Percentiles rank a stretch among this genome's conserved stretches.
Evolutionary conservation across 2,329 filamentous ascomycete species (phyloP).

Genomic region (Microdochium nivale): DNA sequence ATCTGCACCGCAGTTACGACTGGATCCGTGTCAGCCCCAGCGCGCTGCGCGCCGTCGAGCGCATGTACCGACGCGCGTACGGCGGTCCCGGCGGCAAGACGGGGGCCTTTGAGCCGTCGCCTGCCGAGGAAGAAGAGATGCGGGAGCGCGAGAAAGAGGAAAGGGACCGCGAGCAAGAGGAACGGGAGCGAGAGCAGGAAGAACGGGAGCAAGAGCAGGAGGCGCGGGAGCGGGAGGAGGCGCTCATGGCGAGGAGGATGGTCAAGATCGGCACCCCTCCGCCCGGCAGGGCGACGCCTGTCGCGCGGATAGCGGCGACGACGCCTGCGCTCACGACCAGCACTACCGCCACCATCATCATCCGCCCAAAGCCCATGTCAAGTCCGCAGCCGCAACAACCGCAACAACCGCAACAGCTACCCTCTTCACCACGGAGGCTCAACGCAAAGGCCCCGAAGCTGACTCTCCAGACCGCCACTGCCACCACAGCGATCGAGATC

Average conservation of each 20-base stretch:
- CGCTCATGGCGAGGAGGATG: conserved; percentile 1
- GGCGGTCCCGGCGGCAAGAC: conserved; percentile 36
- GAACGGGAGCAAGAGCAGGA: too few relatives aligned
- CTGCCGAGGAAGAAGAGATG: conserved; percentile 9
- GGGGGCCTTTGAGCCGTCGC: conserved; percentile 34
- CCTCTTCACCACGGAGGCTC: conserved; percentile 6
- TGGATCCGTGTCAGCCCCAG: conserved; percentile 43
- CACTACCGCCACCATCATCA: conserved; percentile 18
- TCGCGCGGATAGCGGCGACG: conserved; percentile 3
- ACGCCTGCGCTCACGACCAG: conserved; percentile 27
- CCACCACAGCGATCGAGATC: conserved; percentile 14
- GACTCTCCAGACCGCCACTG: conserved; percentile 16
- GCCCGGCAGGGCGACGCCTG: not conserved
- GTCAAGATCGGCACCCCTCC: conserved; percentile 7
- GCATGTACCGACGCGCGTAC: conserved; percentile 48
- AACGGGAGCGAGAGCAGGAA: conserved; percentile 4
- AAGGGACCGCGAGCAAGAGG: conserved; percentile 17
- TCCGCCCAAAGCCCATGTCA: conserved; percentile 1
- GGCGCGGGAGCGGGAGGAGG: not conserved
- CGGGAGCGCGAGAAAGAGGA: not conserved
- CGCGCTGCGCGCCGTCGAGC: conserved; percentile 44
- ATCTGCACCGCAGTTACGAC: conserved; percentile 46
- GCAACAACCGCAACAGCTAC: not conserved
- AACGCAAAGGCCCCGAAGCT: conserved; percentile 7
- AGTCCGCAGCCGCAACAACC: not conserved